Base-by-base conservation (phyloP, 1,284 basidiomycete species). In the Sporisorium graminicola region DNA sequence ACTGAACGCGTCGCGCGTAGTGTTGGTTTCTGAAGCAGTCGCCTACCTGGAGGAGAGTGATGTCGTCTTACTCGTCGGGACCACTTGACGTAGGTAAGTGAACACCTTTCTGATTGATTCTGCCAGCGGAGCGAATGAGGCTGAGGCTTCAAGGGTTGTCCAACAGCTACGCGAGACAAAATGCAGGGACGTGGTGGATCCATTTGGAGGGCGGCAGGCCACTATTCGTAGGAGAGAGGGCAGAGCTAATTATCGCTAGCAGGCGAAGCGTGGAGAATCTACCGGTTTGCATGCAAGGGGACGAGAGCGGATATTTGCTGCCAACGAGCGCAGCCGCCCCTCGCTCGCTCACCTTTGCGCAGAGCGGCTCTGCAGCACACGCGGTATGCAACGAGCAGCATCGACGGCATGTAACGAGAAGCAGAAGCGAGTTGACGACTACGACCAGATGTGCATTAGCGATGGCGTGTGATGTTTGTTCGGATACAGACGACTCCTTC, bases 261-360 rank as follows among this genome's bases (percentile, higher is more conserved):
- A 29, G 47, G 4, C 37, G 16, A 8, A 8, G 18, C 10, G 5
- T 22, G 5, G 26, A 43, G 35, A 31, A n/a, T 18, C n/a, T 58
- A n/a, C 52, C 65, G 65, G 51, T 58, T 54, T 58, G 59, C 50
- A 71, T 71, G 69, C 69, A 65, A 71, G 69, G 69, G 50, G 69
- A 31, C 18, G 20, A 42, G 37, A 35, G 22, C 54, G 43, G 43
- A 54, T 33, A 4, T 47, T 40, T 58, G 20, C 37, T 47, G 20
- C 9, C 51, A 3, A 2, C 22, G 8, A 31, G 18, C 40, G 22
- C 29, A 31, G 37, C 53, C 26, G 40, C n/a, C n/a, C n/a, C 40
- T 55, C 18, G 37, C 18, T n/a, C 46, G 40, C 18, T 20, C n/a
- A 29, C 13, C 16, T n/a, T n/a, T n/a, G n/a, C n/a, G n/a, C n/a